phyloP scores from a whole-genome alignment of 805 yeast genomes.

The Pichia gijzeniarum region DNA sequence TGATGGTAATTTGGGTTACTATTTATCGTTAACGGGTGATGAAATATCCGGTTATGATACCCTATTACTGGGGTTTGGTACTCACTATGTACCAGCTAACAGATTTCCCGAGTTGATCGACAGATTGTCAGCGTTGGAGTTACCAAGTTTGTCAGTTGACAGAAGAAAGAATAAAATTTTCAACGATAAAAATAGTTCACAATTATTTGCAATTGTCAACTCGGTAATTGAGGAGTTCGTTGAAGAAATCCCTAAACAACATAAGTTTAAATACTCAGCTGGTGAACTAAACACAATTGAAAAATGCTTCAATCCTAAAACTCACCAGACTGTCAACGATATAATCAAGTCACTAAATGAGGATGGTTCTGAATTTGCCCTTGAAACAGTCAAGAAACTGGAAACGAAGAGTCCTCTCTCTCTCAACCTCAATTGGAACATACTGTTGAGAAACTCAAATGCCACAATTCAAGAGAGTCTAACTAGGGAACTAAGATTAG shows the following conservation, averaged over 20 bases:
- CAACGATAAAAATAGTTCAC: slow-evolving; percentile 19
- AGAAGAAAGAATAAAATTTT: slow-evolving; percentile 16
- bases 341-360: slow-evolving; percentile 46
- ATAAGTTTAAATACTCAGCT: slow-evolving; percentile 49
- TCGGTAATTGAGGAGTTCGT: slow-evolving; percentile 73
- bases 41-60: slow-evolving; percentile 71
- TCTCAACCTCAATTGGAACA: slow-evolving; percentile 61
- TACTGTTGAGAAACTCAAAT: slow-evolving; percentile 54
- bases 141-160: slow-evolving; percentile 18
- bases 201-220: slow-evolving; percentile 54
- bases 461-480: slow-evolving; percentile 60
- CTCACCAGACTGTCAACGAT: slow-evolving; percentile 42
- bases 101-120: slow-evolving; percentile 55
- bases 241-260: slow-evolving; percentile 56
- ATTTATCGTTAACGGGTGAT: slow-evolving; percentile 81
- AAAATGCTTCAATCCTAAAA: slow-evolving; percentile 47
- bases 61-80: slow-evolving; percentile 79
- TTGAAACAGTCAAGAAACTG: slow-evolving; percentile 47
- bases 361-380: slow-evolving; percentile 63
- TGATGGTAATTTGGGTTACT: slow-evolving; percentile 79
- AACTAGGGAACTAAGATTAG: slow-evolving; percentile 66
- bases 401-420: slow-evolving; percentile 71
- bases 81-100: slow-evolving; percentile 76
- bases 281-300: slow-evolving; percentile 63
- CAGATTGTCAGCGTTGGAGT: slow-evolving; percentile 57